Base-by-base conservation (phyloP, 2,329 filamentous ascomycete genomes). In the Emergomyces africanus region DNA sequence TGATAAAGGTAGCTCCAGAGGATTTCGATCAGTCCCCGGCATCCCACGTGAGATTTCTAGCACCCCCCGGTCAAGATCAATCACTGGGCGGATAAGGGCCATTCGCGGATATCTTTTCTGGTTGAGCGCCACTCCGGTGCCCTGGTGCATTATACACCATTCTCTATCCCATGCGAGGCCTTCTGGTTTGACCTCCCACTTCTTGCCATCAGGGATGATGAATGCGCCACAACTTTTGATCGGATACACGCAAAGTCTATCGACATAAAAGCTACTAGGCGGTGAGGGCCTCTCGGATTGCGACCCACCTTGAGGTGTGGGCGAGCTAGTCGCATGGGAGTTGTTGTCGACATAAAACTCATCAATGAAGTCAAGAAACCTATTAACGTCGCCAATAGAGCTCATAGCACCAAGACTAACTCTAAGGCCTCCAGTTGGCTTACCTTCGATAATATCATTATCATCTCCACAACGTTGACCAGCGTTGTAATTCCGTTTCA, bases 161-260 rank as follows among this genome's bases (percentile, higher is more conserved):
- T 97, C 92, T 62, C 94, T 82, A 71, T 99, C 94, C 90, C 92
- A 97, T 9, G 85, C 87, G 2, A 99, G 78, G 0, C 94, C 94
- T 74, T 96, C 90, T 8, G 81, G 78, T 59, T 82, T 83, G 23
- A 97, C 80, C 66, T 88, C 84, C 94, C 94, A 99, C 15, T 78
- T 69, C 8, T 75, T 75, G 1, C 77, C 80, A 0, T 74, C 62
- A 1, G 90, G 86, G 35, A 97, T 78, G 41, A 77, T 77, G 70
- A 87, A 95, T 0, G 88, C 88, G 18, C 85, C 88, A 67, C 94
- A 97, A 69, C 90, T 96, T 72, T 99, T 99, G 68, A 99, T 91
- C 0, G 94, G 94, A 68, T 90, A 99, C 0, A 97, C 82, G 0
- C 79, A 83, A 18, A 91, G 80, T 57, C 78, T 78, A 62, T 87